These are phyloP conservation scores for Leccinum fibrillosum DNA, from an alignment of 768 basidiomycete genomes.

Conservation along the genomic window DNA sequence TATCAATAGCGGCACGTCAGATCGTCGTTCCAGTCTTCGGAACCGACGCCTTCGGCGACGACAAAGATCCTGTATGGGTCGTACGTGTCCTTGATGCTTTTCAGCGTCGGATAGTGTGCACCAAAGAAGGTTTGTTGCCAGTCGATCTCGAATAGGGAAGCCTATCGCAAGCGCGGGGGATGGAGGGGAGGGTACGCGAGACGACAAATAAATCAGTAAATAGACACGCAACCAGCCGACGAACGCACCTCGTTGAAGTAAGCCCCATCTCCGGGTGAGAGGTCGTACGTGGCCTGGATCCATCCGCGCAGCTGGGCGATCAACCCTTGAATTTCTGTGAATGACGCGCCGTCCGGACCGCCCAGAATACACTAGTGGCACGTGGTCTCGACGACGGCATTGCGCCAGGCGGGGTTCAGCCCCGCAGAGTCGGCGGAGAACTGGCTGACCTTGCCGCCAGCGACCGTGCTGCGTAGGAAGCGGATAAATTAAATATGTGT, in stretches of 20 bases:
- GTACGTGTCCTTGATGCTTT: slow-evolving; percentile 42
- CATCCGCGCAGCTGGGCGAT: slow-evolving; percentile 2
- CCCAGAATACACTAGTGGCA: slow-evolving; percentile 17
- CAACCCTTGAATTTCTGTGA: not conserved
- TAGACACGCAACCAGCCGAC: too few species aligned
- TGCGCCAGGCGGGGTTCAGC: slow-evolving; percentile 44
- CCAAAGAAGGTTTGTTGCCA: slow-evolving; percentile 47
- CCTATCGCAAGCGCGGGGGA: slow-evolving; percentile 19
- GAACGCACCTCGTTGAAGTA: slow-evolving; percentile 45
- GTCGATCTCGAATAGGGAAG: slow-evolving; percentile 39
- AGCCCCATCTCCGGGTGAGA: slow-evolving; percentile 34
- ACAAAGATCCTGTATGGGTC: slow-evolving; percentile 45
- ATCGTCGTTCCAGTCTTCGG: slow-evolving; percentile 44
- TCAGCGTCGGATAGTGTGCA: slow-evolving; percentile 37
- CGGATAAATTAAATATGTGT: too few species aligned
- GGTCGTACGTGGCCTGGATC: slow-evolving; percentile 28
- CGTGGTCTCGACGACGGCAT: slow-evolving; percentile 31
- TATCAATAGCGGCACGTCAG: slow-evolving; percentile 21
- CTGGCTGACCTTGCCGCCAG: slow-evolving; percentile 36
- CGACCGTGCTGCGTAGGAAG: slow-evolving; percentile 13
- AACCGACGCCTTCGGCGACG: slow-evolving; percentile 43
- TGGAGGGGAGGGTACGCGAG: too few species aligned
- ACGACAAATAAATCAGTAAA: too few species aligned
- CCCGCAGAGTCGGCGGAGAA: slow-evolving; percentile 37
- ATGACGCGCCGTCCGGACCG: slow-evolving; percentile 10